Evolutionary conservation across 202 grass and related monocot genomes (phyloP).

Genomic region (Zizania palustris): DNA sequence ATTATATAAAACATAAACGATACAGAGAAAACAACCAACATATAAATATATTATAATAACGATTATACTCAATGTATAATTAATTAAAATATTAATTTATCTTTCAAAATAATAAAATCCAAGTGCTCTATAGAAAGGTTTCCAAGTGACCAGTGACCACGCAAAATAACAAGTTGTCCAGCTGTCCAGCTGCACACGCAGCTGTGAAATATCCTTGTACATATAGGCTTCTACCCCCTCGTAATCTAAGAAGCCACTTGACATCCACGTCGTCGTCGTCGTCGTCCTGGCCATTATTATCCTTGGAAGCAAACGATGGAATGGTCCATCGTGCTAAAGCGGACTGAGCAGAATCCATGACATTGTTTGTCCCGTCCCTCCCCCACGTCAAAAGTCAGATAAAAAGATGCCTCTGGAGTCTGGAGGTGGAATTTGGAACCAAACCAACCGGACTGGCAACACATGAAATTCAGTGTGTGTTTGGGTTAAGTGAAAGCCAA

Average conservation of each 20-base stretch:
- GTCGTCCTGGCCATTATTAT: not conserved
- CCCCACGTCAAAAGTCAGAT: not conserved
- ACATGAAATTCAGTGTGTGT: not conserved
- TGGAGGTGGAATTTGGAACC: not conserved
- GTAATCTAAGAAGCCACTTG: not conserved
- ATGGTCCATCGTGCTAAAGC: not conserved
- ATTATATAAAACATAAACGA: too few relatives aligned
- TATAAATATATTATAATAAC: too few relatives aligned
- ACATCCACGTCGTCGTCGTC: not conserved
- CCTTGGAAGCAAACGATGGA: not conserved
- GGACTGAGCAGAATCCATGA: not conserved
- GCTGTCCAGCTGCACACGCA: not conserved
- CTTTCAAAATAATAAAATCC: too few relatives aligned
- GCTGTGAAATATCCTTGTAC: conserved; percentile 10
- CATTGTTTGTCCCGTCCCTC: not conserved
- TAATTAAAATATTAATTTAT: too few relatives aligned
- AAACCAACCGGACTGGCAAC: not conserved
- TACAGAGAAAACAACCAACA: too few relatives aligned
- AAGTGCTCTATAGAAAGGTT: not conserved
- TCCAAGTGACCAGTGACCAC: not conserved
- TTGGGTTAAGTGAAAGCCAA: not conserved
- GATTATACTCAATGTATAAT: too few relatives aligned
- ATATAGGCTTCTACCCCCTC: not conserved
- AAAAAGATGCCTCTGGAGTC: not conserved
- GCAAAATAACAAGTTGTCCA: conserved; percentile 13